Percentiles rank a stretch among this genome's conserved stretches.
Conservation (phyloP, 1,284 basidiomycete species). For the Boletus mariae region DNA sequence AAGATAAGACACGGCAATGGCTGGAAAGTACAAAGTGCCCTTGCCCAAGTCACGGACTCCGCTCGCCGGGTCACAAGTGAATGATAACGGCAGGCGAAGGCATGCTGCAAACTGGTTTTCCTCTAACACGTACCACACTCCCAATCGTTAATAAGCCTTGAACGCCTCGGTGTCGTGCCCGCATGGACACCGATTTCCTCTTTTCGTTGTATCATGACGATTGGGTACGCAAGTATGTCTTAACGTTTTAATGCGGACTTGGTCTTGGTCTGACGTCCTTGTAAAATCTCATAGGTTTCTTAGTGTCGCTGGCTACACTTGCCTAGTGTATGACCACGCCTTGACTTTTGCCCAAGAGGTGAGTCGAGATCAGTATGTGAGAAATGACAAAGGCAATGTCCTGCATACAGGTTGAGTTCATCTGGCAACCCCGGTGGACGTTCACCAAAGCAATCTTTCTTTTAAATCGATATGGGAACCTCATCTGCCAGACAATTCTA, state of each 20-base stretch:
- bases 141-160: too few species aligned
- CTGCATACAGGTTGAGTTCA: slow-evolving; percentile 6
- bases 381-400: neutral
- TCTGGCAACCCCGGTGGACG: slow-evolving; percentile 14
- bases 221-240: neutral
- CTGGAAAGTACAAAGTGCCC: too few species aligned
- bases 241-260: neutral
- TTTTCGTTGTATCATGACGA: neutral
- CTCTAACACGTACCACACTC: too few species aligned
- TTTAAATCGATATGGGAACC: slow-evolving; percentile 14
- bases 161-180: neutral
- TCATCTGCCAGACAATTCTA: slow-evolving; percentile 6
- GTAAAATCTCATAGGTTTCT: neutral
- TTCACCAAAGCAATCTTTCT: slow-evolving; percentile 12
- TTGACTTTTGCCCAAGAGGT: slow-evolving; percentile 10
- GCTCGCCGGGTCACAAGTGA: too few species aligned
- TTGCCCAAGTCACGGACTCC: too few species aligned
- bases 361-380: neutral
- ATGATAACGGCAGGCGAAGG: too few species aligned
- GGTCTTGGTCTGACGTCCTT: neutral
- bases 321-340: slow-evolving; percentile 13
- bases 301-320: slow-evolving; percentile 6
- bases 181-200: neutral
- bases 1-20: too few species aligned
- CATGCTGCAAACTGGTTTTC: too few species aligned